Conservation (phyloP, 164 flowering plant genomes). For the Sedum album region DNA sequence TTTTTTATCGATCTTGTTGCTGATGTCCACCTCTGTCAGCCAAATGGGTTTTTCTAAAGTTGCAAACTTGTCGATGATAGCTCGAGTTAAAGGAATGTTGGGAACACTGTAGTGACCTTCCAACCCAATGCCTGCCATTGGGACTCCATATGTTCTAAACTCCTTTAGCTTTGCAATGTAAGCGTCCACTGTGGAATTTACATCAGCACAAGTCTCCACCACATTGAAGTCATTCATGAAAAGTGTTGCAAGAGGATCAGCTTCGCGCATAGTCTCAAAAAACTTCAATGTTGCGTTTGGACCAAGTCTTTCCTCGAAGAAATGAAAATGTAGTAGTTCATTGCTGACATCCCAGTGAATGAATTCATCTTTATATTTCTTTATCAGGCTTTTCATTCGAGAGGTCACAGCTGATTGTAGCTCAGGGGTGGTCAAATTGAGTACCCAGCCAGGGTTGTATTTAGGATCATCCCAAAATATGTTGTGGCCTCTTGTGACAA, state of each 20-base stretch:
- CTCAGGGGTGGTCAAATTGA: constrained; percentile 7
- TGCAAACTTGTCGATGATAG: constrained; percentile 27
- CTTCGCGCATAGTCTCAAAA: constrained; percentile 17
- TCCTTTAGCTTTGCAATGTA: constrained; percentile 23
- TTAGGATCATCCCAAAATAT: no score
- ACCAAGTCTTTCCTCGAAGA: constrained; percentile 40
- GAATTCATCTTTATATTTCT: constrained; percentile 29
- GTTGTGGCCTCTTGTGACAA: no score
- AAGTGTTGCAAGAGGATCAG: constrained; percentile 21
- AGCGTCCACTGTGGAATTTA: constrained; percentile 10
- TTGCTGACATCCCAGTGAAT: constrained; percentile 56
- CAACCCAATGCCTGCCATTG: constrained; percentile 29
- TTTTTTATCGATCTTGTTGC: neutral
- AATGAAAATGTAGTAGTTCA: constrained; percentile 42
- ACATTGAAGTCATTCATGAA: constrained; percentile 51
- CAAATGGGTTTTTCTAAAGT: constrained; percentile 27
- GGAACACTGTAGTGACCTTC: constrained; percentile 35
- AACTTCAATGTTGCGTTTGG: constrained; percentile 26
- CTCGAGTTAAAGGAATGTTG: constrained; percentile 33
- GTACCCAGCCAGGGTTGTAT: neutral
- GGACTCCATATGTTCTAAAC: constrained; percentile 22
- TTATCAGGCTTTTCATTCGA: constrained; percentile 24
- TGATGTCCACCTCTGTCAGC: constrained; percentile 35
- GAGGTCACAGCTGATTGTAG: constrained; percentile 17
- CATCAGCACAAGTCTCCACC: constrained; percentile 26